These are phyloP conservation scores for Zygoascus tannicola DNA, from an alignment of 805 yeast species.

Conservation along the genomic window DNA sequence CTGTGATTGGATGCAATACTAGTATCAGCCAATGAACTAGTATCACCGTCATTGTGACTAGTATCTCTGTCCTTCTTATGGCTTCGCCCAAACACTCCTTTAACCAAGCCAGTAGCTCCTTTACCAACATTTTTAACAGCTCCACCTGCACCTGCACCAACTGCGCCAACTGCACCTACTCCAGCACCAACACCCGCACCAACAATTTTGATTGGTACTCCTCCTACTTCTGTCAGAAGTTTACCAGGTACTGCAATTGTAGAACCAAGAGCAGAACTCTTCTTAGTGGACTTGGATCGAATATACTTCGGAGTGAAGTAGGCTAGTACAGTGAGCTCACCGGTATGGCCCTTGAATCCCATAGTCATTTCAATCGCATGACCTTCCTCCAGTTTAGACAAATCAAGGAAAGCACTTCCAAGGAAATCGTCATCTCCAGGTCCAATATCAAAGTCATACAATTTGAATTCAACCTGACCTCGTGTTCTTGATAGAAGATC, in stretches of 20 bases:
- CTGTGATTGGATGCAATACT: constrained; percentile 4
- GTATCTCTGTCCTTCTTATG: constrained; percentile 11
- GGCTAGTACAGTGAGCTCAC: constrained; percentile 50
- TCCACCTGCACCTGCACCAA: constrained; percentile 34
- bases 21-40: constrained; percentile 30
- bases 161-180: constrained; percentile 28
- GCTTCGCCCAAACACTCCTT: constrained; percentile 32
- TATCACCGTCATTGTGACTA: constrained; percentile 25
- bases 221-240: constrained; percentile 38
- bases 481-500: constrained; percentile 54
- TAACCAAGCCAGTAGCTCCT: constrained; percentile 20
- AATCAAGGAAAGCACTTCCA: constrained; percentile 52
- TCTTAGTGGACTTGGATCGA: constrained; percentile 14
- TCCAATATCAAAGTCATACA: constrained; percentile 91
- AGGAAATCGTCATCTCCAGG: constrained; percentile 74
- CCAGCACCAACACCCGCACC: constrained; percentile 41
- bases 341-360: constrained; percentile 47
- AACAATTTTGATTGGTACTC: constrained; percentile 43
- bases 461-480: constrained; percentile 46
- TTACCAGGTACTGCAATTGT: constrained; percentile 28
- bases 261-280: constrained; percentile 13
- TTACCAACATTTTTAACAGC: constrained; percentile 34
- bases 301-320: constrained; percentile 66
- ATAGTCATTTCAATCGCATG: constrained; percentile 42
- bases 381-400: constrained; percentile 54